Base-by-base conservation (phyloP, 2,329 filamentous ascomycete genomes). In the Diplodia scrobiculata region DNA sequence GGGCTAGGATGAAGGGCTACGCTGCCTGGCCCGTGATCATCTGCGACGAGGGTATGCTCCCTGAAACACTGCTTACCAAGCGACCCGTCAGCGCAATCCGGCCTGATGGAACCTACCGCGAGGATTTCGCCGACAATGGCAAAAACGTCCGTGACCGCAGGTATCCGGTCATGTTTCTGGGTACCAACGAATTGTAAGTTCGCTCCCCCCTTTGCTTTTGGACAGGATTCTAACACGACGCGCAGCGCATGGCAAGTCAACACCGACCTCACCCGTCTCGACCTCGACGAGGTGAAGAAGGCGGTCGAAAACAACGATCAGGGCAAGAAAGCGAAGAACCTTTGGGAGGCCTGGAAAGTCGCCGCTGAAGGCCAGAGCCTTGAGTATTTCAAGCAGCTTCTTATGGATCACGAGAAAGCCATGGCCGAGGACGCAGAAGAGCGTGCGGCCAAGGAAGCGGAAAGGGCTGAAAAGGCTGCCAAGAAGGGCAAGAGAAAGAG, bases 121-220 rank as follows among this genome's bases (percentile, higher is more conserved):
- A 92, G 67, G 91, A 94, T 70, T 97, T 91, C 75, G 87, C 88
- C 48, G 92, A 97, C 72, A 93, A 90, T 68, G 94, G 91, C 72
- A 95, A 95, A 82, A 90, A 92, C 70, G 88, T 86, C 50, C 86
- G 89, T 68, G 92, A 97, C 78, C 87, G 94, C 69, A 92, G 90
- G 34, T 98, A 92, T 76, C 91, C 94, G 5, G 88, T 98, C 74
- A 97, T 98, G 94, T 98, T 97, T 77, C 82, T 98, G 60, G 84
- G 87, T 69, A 97, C 93, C 45, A 97, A 98, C 74, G 94, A 98
- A 84, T 98, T 99, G 95, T 99, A 81, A 87, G 94, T 87, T 45
- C 55, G 4, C 25, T 32, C n/a, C 11, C 38, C n/a, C 32, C 25
- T 27, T 65, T 10, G n/a, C 29, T 4, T n/a, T 45, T 9, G 27